Evolutionary conservation across 1,284 basidiomycete species (phyloP), one percentile per base, ranked within the genome.

Genomic region (Ustilago hordei): DNA sequence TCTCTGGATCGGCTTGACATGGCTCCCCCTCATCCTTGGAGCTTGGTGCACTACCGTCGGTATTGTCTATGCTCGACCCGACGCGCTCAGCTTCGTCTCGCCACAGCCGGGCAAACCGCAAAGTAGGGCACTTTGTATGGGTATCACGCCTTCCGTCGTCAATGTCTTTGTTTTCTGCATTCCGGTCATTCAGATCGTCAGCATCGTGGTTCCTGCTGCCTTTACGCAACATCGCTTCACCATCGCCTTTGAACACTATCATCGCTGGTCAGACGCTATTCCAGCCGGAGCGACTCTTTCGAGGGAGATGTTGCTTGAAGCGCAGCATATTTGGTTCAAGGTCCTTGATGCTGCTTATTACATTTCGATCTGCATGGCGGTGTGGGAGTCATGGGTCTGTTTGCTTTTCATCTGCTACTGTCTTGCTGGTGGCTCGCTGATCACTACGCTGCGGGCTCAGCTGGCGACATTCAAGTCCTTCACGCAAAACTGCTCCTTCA

Each of bases 321-420:
- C 67, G 6, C 73, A 75, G 61, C 53, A 56, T 34, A 70, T 75
- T 55, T 75, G 73, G 73, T 70, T 65, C 57, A 47, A 62, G 28
- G 61, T 68, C n/a, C 47, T 75, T 7, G 73, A 70, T 32, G 60
- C 73, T 3, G 66, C 66, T 15, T 65, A 62, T 35, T 69, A 55
- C 32, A 7, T 67, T 28, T 70, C 65, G 12, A 62, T 70, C 55
- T 69, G 68, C 61, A 63, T 75, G 62, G 48, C 55, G 4, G 59
- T 71, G 7, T 75, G 69, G 68, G 63, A 64, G 31, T 64, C 62
- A 17, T 69, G 67, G 67, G 67, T 63, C 0, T 75, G 62, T 57
- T 50, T 43, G 23, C 35, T 75, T 0, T 58, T 65, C 23, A 31
- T 69, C 54, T 59, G 57, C 36, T 62, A 70, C 38, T 59, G 64